phyloP scores from a whole-genome alignment of 2,329 filamentous ascomycete genomes.

The Tolypocladium inflatum region DNA sequence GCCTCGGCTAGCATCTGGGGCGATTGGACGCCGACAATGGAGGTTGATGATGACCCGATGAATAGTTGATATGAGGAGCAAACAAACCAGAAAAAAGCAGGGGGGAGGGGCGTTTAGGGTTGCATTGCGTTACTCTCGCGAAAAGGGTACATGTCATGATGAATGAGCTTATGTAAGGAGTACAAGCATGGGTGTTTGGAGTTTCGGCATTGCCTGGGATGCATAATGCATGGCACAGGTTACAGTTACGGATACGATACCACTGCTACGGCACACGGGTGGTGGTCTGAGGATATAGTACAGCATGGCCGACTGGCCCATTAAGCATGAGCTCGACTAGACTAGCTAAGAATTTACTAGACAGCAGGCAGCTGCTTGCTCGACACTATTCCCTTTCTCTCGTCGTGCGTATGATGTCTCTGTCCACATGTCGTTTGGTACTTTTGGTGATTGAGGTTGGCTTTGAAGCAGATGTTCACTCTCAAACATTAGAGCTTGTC shows the following conservation, averaged over 20 bases:
- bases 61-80: background rate
- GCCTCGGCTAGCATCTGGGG: slow-evolving; percentile 17
- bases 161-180: background rate
- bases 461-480: too few relatives aligned
- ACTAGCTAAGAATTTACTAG: background rate
- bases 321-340: background rate
- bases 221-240: background rate
- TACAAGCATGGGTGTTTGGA: slow-evolving; percentile 1
- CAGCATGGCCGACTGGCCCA: background rate
- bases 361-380: background rate
- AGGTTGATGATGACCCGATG: background rate
- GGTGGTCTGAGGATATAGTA: background rate
- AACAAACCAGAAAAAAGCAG: background rate
- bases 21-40: slow-evolving; percentile 14
- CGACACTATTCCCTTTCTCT: too few relatives aligned
- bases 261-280: background rate
- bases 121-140: background rate
- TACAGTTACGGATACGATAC: background rate
- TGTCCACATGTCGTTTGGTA: background rate
- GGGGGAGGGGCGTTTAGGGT: background rate
- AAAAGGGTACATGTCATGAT: background rate
- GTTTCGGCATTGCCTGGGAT: background rate
- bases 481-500: too few relatives aligned
- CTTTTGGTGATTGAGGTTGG: too few relatives aligned
- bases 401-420: background rate